Percentiles rank a stretch among this genome's conserved stretches.
These are phyloP conservation scores for Saprolegnia parasitica DNA, from an alignment of 352 stramenopile species.

Conservation along the genomic window DNA sequence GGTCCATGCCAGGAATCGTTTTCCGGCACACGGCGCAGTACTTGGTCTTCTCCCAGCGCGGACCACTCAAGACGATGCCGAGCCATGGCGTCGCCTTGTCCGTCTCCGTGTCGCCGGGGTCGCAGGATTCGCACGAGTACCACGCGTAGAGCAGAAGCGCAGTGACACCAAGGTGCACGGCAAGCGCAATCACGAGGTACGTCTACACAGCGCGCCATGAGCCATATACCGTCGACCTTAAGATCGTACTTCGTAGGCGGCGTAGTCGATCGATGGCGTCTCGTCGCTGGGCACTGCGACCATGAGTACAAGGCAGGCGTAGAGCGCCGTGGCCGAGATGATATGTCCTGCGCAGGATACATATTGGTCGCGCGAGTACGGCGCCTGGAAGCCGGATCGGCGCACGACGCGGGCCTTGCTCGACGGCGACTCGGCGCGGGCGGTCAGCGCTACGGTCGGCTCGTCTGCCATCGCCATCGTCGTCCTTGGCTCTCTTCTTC, in stretches of 20 bases:
- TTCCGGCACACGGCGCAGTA: constrained; percentile 81
- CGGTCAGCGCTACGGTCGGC: background rate
- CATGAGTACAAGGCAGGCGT: constrained; percentile 39
- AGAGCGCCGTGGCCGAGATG: constrained; percentile 60
- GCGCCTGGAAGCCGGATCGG: constrained; percentile 46
- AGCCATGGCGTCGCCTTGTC: constrained; percentile 38
- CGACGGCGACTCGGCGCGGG: background rate
- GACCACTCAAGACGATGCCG: constrained; percentile 55
- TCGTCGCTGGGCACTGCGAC: constrained; percentile 23
- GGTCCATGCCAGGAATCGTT: constrained; percentile 67
- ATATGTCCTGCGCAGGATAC: constrained; percentile 66
- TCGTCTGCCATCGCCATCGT: background rate
- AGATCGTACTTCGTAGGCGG: background rate
- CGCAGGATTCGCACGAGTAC: constrained; percentile 66
- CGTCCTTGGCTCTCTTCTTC: background rate
- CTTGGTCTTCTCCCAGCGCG: constrained; percentile 72
- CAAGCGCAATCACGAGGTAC: constrained; percentile 51
- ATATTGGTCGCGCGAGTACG: constrained; percentile 73
- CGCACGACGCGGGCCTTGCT: background rate
- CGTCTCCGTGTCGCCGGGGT: constrained; percentile 38
- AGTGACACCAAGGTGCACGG: constrained; percentile 46
- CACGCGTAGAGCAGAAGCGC: constrained; percentile 52
- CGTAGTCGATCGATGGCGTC: constrained; percentile 9
- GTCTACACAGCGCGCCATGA: background rate
- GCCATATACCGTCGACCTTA: background rate